Evolutionary conservation across 1,139 yeast species (phyloP).

Genomic region (Tardiomyces digboiensis): DNA sequence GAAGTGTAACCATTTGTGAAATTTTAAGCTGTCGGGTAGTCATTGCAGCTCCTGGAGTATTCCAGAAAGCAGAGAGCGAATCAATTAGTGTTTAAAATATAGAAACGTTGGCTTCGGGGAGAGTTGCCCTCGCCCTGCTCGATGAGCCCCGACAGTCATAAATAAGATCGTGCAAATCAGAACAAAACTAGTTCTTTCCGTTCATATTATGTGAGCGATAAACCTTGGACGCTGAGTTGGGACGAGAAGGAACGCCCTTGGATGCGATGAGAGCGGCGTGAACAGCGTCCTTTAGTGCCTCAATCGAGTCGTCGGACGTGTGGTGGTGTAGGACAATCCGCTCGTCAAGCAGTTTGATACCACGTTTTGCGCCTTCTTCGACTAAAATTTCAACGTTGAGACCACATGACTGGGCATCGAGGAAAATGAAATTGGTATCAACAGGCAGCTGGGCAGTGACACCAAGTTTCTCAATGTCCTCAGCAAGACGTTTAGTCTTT

Average conservation of each 20-base stretch:
- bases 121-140: no score
- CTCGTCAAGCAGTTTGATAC: slow-evolving; percentile 57
- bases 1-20: slow-evolving; percentile 76
- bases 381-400: slow-evolving; percentile 51
- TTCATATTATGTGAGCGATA: background rate
- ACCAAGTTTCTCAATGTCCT: slow-evolving; percentile 37
- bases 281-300: slow-evolving; percentile 51
- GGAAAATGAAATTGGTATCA: slow-evolving; percentile 78
- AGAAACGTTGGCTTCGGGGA: no score
- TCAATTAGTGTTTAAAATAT: no score
- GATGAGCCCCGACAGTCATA: no score
- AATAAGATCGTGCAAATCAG: no score
- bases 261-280: slow-evolving; percentile 36
- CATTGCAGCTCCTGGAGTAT: background rate
- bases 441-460: slow-evolving; percentile 64
- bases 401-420: slow-evolving; percentile 51
- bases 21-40: slow-evolving; percentile 42
- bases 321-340: slow-evolving; percentile 86
- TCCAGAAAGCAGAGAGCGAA: no score
- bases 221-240: background rate
- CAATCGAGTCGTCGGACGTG: slow-evolving; percentile 55
- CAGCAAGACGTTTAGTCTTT: slow-evolving; percentile 59
- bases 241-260: background rate
- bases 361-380: slow-evolving; percentile 48
- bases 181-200: background rate